Conservation (phyloP, 2,329 filamentous ascomycete genomes). For the Dryadomyces quercivorus region DNA sequence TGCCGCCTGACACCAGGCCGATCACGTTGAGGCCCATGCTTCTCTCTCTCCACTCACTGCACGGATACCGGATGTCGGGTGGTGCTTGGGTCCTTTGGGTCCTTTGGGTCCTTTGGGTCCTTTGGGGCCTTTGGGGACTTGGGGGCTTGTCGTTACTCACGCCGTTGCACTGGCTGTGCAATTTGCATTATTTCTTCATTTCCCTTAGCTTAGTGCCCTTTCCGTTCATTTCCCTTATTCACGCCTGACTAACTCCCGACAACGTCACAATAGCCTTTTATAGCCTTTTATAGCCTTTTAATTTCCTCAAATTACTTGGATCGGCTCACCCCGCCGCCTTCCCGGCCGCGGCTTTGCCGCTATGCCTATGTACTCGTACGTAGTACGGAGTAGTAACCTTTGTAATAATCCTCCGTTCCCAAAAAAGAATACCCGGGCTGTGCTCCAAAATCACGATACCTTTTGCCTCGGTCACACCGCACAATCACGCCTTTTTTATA, state of each 20-base stretch:
- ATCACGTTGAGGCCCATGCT: constrained; percentile 57
- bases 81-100: too few species aligned
- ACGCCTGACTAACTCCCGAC: background rate
- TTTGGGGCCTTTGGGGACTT: too few species aligned
- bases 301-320: background rate
- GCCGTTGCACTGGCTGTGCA: background rate
- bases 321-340: background rate
- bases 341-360: background rate
- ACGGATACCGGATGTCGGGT: too few species aligned
- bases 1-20: constrained; percentile 87
- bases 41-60: too few species aligned
- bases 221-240: background rate
- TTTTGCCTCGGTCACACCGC: background rate
- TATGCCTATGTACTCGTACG: background rate
- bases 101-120: too few species aligned
- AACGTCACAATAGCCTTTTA: background rate
- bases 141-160: too few species aligned
- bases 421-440: too few species aligned
- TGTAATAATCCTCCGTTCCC: too few species aligned
- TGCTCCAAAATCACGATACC: background rate
- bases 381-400: background rate
- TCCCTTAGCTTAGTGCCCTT: background rate
- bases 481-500: background rate
- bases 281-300: background rate
- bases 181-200: background rate